phyloP scores from a whole-genome alignment of 108 stramenopile genomes.

The Nitzschia putrida region DNA sequence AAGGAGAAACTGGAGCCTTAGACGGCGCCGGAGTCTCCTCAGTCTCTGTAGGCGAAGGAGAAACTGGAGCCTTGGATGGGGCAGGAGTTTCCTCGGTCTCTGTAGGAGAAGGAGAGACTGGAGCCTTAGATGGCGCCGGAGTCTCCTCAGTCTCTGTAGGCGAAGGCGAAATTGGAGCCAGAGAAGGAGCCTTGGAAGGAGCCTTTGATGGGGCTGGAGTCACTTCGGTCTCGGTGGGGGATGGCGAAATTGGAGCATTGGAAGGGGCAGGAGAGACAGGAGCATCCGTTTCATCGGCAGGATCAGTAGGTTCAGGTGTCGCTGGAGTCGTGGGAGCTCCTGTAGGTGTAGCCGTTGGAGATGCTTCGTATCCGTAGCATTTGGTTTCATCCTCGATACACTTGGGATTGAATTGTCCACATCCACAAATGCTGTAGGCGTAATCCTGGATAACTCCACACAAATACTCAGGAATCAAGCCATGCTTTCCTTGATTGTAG shows the following conservation, averaged over 20 bases:
- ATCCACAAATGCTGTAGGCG: background rate
- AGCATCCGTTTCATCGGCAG: background rate
- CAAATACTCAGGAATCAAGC: slow-evolving; percentile 6
- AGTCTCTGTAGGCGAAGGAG: no score
- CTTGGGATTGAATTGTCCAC: slow-evolving; percentile 3
- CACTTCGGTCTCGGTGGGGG: background rate
- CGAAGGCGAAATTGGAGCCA: slow-evolving; percentile 2
- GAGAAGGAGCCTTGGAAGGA: slow-evolving; percentile 1
- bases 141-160: no score
- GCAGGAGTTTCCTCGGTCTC: no score
- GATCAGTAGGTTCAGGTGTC: no score
- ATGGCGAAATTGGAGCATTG: background rate
- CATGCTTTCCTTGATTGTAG: slow-evolving; percentile 3
- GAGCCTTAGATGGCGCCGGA: no score
- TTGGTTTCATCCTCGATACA: slow-evolving; percentile 7
- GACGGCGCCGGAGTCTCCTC: no score
- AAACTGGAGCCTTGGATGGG: no score
- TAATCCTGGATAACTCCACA: slow-evolving; percentile 8
- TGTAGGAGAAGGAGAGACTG: no score
- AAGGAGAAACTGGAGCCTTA: no score
- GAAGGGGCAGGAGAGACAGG: no score
- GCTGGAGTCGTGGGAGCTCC: background rate
- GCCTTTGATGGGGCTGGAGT: no score
- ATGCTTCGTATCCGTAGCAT: background rate
- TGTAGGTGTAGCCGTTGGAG: slow-evolving; percentile 1